A percentile compares a stretch with the other conserved stretches of the same genome.
Evolutionary conservation across 306 rosid species (phyloP).

Genomic region (Sechiopsis laciniata): DNA sequence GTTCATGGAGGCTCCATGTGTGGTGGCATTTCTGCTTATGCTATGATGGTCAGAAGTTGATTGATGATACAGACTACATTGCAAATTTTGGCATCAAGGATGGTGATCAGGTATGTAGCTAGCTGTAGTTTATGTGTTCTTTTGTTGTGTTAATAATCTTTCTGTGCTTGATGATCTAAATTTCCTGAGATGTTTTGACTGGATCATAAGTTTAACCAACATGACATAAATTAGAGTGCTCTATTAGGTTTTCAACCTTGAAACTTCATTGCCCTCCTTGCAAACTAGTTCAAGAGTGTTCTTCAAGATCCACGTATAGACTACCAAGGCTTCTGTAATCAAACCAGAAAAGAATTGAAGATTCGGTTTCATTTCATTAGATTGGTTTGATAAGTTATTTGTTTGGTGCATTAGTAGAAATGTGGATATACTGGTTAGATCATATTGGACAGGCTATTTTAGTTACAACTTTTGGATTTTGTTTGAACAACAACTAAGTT

Average conservation of each 20-base stretch:
- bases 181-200: not conserved
- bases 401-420: not conserved
- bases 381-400: not conserved
- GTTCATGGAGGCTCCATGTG: constrained; percentile 56
- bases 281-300: not conserved
- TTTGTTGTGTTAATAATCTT: not conserved
- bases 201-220: not conserved
- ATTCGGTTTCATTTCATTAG: not conserved
- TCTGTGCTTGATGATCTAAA: not conserved
- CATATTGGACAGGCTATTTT: too few relatives aligned
- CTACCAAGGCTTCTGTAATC: not conserved
- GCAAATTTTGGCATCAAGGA: constrained; percentile 60
- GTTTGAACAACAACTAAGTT: too few relatives aligned
- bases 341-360: not conserved
- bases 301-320: not conserved
- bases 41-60: constrained; percentile 56
- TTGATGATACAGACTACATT: constrained; percentile 43
- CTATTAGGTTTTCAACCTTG: not conserved
- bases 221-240: not conserved
- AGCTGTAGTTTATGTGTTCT: constrained; percentile 16
- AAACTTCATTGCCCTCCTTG: not conserved
- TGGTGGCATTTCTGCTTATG: constrained; percentile 90
- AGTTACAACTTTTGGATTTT: not conserved
- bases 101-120: constrained; percentile 66
- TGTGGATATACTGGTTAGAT: too few relatives aligned